Base-by-base conservation (phyloP, 768 basidiomycete genomes). In the Mycena venus region DNA sequence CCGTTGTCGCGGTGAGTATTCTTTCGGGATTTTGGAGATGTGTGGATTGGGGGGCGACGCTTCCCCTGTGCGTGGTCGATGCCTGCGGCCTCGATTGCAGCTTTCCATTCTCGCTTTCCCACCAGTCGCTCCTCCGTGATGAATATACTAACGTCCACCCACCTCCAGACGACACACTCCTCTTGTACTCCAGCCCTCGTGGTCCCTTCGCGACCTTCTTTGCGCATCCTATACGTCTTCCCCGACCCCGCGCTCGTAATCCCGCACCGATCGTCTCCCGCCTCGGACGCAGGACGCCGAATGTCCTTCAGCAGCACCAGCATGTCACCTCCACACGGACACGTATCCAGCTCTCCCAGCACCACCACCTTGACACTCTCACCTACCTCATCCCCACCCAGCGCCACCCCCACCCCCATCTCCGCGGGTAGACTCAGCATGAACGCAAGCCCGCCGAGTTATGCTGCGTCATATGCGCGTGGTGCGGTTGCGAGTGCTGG, bases 371-470 rank as follows among this genome's bases (percentile, higher is more conserved):
- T 56, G 12, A 42, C 73, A 0, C 63, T 27, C 64, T 56, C 56
- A 49, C 65, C 62, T n/a, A 10, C 31, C 27, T 56, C 59, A 10
- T 31, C 34, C 9, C 38, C 40, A 3, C 1, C 19, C 27, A 5
- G 80, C 1, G 61, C 76, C 14, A 59, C 80, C 0, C 62, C 74
- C 4, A 56, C 73, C 0, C 75, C 75, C 27, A 44, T 58, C 10
- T 65, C 38, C 83, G 85, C 49, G 80, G 87, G 5, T 85, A 87
- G 44, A 31, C 44, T 55, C 34, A 61, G 75, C 65, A 68, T 85
- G 70, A 85, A 83, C 70, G 72, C 74, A 25, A 92, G 92, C 72
- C 89, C 91, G 42, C 93, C 92, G 21, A 78, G 93, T 23, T 93
- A 91, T 10, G 68, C 42, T 88, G 88, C 4, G 81, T 86, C 73